These are phyloP conservation scores for Fraxinus velutina DNA, from an alignment of 305 asterid species.

Conservation along the genomic window DNA sequence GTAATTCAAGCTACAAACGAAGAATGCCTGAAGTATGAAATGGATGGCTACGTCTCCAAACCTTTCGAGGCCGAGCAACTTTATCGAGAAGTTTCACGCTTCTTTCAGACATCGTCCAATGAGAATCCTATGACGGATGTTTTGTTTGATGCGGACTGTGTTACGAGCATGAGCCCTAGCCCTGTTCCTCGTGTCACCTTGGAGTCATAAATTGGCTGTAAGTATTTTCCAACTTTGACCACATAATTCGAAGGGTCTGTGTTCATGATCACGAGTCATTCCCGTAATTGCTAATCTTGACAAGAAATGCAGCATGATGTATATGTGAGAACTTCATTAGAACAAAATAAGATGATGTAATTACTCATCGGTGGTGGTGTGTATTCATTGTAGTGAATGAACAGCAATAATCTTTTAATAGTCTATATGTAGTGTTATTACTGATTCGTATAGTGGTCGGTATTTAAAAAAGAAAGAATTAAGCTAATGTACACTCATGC, in stretches of 20 bases:
- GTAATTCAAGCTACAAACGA: conserved; percentile 89
- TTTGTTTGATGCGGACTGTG: conserved; percentile 15
- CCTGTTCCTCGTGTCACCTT: conserved; percentile 25
- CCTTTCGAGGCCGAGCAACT: conserved; percentile 96
- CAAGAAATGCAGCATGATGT: neutral
- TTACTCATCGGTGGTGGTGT: neutral
- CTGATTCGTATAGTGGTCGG: neutral
- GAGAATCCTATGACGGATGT: conserved; percentile 27
- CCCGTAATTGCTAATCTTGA: neutral
- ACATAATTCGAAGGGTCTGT: neutral
- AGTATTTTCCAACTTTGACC: conserved; percentile 50
- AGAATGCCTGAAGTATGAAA: conserved; percentile 53
- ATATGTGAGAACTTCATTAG: neutral
- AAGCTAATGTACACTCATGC: neutral
- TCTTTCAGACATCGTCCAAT: conserved; percentile 38
- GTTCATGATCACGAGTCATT: neutral
- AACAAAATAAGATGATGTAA: neutral
- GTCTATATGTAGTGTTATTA: neutral
- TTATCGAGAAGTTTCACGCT: conserved; percentile 83
- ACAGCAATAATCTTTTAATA: neutral
- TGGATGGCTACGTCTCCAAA: conserved; percentile 94
- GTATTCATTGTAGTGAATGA: neutral
- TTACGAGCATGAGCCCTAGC: conserved; percentile 8
- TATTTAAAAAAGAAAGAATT: neutral
- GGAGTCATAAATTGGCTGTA: conserved; percentile 29